Evolutionary conservation across 176 grass and related monocot species (phyloP).

Genomic region (Ananas comosus): DNA sequence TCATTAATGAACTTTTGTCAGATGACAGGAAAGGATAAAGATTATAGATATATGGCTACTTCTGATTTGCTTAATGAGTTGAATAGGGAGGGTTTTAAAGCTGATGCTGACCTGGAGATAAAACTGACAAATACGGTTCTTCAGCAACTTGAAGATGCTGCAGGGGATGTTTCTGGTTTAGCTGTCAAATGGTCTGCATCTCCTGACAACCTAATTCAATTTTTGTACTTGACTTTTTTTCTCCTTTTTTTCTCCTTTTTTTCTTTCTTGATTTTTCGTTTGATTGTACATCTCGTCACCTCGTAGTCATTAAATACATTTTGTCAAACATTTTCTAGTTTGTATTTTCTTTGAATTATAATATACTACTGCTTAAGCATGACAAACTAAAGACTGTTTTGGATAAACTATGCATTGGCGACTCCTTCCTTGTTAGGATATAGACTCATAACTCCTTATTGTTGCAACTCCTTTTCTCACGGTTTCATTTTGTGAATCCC

Average conservation of each 20-base stretch:
- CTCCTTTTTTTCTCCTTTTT: slow-evolving; percentile 14
- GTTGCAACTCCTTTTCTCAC: background rate
- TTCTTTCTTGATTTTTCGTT: background rate
- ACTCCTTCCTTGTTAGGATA: background rate
- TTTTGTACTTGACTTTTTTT: slow-evolving; percentile 10
- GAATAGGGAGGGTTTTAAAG: slow-evolving; percentile 62
- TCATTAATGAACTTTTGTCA: slow-evolving; percentile 24
- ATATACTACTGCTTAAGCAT: background rate
- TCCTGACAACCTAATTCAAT: background rate
- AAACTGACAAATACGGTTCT: slow-evolving; percentile 69
- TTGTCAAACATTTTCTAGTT: background rate
- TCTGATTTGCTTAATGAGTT: slow-evolving; percentile 83
- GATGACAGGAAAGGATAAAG: slow-evolving; percentile 96
- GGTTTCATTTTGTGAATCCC: background rate
- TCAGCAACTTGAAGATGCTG: slow-evolving; percentile 86
- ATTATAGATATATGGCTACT: slow-evolving; percentile 96
- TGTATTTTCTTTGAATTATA: background rate
- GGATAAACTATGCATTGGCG: background rate
- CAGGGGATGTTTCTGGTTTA: slow-evolving; percentile 89
- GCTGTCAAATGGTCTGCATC: slow-evolving; percentile 77
- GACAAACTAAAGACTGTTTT: background rate
- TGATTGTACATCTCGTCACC: background rate
- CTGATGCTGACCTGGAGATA: slow-evolving; percentile 54
- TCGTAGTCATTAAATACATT: background rate
- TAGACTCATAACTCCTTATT: background rate